Evolutionary conservation across 2,329 filamentous ascomycete species (phyloP), one percentile per base, ranked within the genome.

Genomic region (Diaporthe caulivora): DNA sequence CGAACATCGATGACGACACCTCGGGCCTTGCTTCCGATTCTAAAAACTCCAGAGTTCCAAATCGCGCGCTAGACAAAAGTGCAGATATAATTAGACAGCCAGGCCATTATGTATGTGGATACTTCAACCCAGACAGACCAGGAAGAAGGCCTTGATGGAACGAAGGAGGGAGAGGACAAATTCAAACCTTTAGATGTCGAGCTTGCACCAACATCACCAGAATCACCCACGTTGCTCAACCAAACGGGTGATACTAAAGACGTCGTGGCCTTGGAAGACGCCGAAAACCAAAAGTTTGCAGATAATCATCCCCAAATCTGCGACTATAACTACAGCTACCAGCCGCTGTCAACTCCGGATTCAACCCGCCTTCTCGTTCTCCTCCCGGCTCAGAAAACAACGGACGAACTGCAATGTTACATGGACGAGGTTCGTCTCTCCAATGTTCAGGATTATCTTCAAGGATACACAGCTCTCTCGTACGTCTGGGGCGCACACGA

Each of bases 381-480:
- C n/a, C 15, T 60, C 21, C 55, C 55, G n/a, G n/a, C 55, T 21
- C 34, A 60, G 55, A 60, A 24, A 26, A 17, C n/a, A 42, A 2
- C 1, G 34, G 55, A 60, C 15, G 37, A 42, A 3, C 17, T 60
- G 18, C 34, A 17, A 26, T 60, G 55, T 7, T 15, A 24, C 3
- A 42, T 60, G 55, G 37, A 60, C 3, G 55, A 60, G n/a, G 37
- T 42, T 26, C n/a, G 55, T 13, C 55, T 60, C n/a, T 42, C 55
- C 21, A 37, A 60, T 4, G 37, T 24, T 18, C 13, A 18, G n/a
- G 34, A 42, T 6, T 21, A 60, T n/a, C 9, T 8, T 1, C 34
- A 29, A 42, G 34, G 55, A 13, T 60, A 42, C 55, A 60, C 55
- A 4, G 55, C 55, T 9, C 37, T 60, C 13, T 60, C 55, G 1